Percentiles rank a stretch among this genome's conserved stretches.
Conservation (phyloP, 768 basidiomycete genomes). For the Mycena vulgaris region DNA sequence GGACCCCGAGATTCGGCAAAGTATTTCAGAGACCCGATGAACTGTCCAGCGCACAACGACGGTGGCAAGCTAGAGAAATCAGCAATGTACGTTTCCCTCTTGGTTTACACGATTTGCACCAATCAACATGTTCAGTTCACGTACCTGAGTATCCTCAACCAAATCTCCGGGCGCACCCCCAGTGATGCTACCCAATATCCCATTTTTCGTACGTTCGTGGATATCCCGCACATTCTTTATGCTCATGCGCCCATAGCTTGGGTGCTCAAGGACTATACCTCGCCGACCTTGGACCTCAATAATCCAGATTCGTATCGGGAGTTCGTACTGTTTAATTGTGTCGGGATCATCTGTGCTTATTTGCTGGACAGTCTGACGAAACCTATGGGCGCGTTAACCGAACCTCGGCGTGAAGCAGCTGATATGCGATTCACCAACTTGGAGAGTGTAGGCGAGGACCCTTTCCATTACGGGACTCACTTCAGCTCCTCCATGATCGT, state of each 20-base stretch:
- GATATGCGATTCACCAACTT: conserved; percentile 81
- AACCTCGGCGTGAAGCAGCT: conserved; percentile 82
- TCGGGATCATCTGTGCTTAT: conserved; percentile 15
- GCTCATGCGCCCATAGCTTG: conserved; percentile 70
- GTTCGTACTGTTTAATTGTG: conserved; percentile 59
- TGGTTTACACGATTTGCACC: background rate
- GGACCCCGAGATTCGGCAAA: conserved; percentile 69
- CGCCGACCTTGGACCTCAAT: conserved; percentile 74
- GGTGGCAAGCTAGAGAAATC: conserved; percentile 92
- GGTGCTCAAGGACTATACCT: conserved; percentile 90
- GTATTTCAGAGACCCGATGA: conserved; percentile 74
- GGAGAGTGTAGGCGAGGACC: conserved; percentile 85
- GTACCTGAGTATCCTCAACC: conserved; percentile 91
- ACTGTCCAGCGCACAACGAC: conserved; percentile 78
- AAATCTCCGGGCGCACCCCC: conserved; percentile 92
- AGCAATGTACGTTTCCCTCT: conserved; percentile 77
- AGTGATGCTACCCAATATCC: conserved; percentile 97
- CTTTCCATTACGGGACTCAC: conserved; percentile 95
- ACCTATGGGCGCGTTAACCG: conserved; percentile 93
- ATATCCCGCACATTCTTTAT: background rate
- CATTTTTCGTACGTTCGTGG: conserved; percentile 77
- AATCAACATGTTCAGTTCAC: conserved; percentile 72
- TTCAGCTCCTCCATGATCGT: conserved; percentile 98
- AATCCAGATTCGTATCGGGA: conserved; percentile 78
- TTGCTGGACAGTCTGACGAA: conserved; percentile 71